phyloP scores from a whole-genome alignment of 1,284 basidiomycete genomes.

The Rhodotorula sp. region DNA sequence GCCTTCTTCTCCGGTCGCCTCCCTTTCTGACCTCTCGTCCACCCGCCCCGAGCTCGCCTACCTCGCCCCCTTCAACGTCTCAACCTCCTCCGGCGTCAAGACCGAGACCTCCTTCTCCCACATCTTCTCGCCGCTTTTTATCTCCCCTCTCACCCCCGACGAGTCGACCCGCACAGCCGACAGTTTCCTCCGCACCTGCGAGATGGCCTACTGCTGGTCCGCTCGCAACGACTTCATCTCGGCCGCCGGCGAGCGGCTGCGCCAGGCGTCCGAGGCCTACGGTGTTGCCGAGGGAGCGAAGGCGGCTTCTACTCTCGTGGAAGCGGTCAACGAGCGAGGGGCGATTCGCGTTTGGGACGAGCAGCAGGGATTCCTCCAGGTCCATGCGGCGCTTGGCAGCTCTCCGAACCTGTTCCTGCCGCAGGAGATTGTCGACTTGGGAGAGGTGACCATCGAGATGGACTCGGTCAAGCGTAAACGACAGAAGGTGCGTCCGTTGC shows the following conservation, averaged over 20 bases:
- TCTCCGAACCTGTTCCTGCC: constrained; percentile 4
- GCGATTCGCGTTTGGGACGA: constrained; percentile 34
- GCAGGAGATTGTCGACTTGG: constrained; percentile 52
- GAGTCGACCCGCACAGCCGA: constrained; percentile 26
- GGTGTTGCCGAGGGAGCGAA: not conserved
- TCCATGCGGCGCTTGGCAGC: constrained; percentile 2
- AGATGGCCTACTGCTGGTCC: constrained; percentile 24
- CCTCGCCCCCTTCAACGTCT: constrained; percentile 18
- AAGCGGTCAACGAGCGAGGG: constrained; percentile 6
- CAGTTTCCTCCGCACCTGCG: constrained; percentile 32
- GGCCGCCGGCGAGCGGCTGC: constrained; percentile 19
- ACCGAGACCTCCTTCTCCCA: constrained; percentile 12
- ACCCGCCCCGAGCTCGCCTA: constrained; percentile 23
- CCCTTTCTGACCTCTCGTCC: not conserved
- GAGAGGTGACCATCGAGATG: constrained; percentile 53
- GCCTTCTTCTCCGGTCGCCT: constrained; percentile 3
- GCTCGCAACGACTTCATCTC: constrained; percentile 23
- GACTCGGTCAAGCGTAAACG: constrained; percentile 78
- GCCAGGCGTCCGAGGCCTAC: constrained; percentile 16
- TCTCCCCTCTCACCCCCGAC: constrained; percentile 34
- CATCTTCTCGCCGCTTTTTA: constrained; percentile 29
- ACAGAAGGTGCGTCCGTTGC: constrained; percentile 54
- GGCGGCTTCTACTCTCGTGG: not conserved
- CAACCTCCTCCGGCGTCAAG: not conserved
- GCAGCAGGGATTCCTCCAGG: constrained; percentile 20